Evolutionary conservation across 371 early-diverging fungal species (phyloP), one percentile per base, ranked within the genome.

Genomic region (Haplosporangium sp.): DNA sequence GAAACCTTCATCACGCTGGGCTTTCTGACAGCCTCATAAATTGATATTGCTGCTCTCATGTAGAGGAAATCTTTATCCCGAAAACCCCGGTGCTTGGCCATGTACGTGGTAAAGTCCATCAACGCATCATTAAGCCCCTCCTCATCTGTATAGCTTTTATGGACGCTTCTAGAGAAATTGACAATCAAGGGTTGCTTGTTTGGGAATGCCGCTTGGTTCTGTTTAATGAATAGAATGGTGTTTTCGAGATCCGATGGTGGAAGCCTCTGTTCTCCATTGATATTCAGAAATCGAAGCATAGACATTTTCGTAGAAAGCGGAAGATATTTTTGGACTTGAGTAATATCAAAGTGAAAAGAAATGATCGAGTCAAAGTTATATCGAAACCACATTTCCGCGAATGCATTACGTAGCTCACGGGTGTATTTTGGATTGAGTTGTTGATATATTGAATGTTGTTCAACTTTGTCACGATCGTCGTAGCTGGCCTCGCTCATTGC

Each of bases 11-110:
- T 37, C 0, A 4, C 20, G 27, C 20, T 15, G 2, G 65, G 71
- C 2, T 52, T 8, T 17, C 71, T 53, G 6, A 65, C 50, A 0
- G 71, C 71, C 35, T 60, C 50, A 34, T 60, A 65, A 4, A 71
- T 58, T 5, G 17, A 17, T 2, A 65, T 48, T 38, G 42, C 39
- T 27, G 61, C 38, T 35, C 35, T 70, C 64, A 35, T 48, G 39
- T 48, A 48, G 5, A 5, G 48, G n/a, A 17, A 48, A 3, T 5
- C 13, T 48, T 17, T 5, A 17, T 17, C 48, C 17, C 48, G 48
- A n/a, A 4, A 13, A 44, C 13, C 4, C 13, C 17, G 13, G 44
- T 11, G 8, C 13, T 44, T 9, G 44, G 44, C 44, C 48, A 11
- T 44, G 13, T n/a, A 4, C 17, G n/a, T 3, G n/a, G 48, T 13